Evolutionary conservation across 129 eudicot genomes (phyloP).

Genomic region (Escallonia rubra): DNA sequence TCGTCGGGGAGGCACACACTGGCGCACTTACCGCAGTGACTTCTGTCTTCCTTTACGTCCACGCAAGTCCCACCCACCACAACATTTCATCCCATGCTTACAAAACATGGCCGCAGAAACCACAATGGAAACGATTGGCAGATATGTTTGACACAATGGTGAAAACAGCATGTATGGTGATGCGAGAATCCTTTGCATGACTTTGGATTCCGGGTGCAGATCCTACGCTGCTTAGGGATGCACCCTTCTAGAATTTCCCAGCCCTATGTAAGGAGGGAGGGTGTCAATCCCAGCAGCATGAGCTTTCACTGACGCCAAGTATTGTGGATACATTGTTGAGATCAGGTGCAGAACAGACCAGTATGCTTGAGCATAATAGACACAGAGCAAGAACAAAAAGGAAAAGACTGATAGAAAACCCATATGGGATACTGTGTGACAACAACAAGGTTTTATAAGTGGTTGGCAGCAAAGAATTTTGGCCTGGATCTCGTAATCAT

Average conservation of each 20-base stretch:
- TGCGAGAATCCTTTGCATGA: background rate
- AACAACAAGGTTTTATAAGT: background rate
- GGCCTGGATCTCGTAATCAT: background rate
- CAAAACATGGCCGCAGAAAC: constrained; percentile 7
- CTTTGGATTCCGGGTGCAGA: background rate
- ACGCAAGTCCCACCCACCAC: constrained; percentile 17
- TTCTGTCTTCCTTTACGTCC: background rate
- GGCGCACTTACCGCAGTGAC: constrained; percentile 9
- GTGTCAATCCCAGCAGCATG: background rate
- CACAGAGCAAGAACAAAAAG: background rate
- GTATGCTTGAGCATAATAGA: background rate
- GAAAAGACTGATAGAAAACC: background rate
- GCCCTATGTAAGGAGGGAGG: background rate
- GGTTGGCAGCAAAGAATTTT: background rate
- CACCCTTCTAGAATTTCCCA: no score
- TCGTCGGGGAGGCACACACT: background rate
- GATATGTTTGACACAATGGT: background rate
- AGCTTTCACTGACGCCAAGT: background rate
- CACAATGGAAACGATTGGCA: background rate
- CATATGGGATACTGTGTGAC: background rate
- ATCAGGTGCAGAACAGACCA: background rate
- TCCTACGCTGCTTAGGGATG: background rate
- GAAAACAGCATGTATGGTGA: background rate
- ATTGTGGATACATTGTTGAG: background rate
- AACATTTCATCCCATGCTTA: constrained; percentile 4